phyloP scores from a whole-genome alignment of 306 rosid species.

The Heteromeles arbutifolia region DNA sequence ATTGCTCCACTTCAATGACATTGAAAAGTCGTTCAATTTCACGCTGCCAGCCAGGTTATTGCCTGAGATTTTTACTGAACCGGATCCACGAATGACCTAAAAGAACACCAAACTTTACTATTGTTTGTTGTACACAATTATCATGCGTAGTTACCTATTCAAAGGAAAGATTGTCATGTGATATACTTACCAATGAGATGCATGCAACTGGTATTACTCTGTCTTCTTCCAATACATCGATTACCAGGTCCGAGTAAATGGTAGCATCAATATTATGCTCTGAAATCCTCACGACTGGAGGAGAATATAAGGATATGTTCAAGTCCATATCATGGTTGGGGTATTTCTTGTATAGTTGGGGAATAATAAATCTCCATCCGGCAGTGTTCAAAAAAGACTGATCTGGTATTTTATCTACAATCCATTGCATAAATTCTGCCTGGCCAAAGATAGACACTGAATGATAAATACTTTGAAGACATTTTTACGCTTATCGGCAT shows the following conservation, averaged over 20 bases:
- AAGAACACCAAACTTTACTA: neutral
- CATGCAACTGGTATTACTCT: slow-evolving; percentile 73
- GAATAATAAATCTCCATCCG: slow-evolving; percentile 88
- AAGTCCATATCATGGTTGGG: slow-evolving; percentile 77
- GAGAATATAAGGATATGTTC: slow-evolving; percentile 69
- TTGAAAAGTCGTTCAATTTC: slow-evolving; percentile 50
- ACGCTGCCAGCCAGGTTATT: slow-evolving; percentile 67
- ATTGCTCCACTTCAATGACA: slow-evolving; percentile 84
- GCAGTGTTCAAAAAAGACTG: slow-evolving; percentile 79
- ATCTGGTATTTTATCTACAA: slow-evolving; percentile 76
- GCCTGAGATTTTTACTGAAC: slow-evolving; percentile 50
- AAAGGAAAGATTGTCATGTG: neutral
- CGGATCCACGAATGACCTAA: slow-evolving; percentile 60
- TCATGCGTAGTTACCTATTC: neutral
- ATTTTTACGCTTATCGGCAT: neutral
- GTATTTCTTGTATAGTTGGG: slow-evolving; percentile 84
- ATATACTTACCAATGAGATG: slow-evolving; percentile 66
- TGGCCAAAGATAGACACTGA: slow-evolving; percentile 26
- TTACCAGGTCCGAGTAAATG: slow-evolving; percentile 48
- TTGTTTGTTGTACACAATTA: neutral
- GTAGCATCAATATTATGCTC: slow-evolving; percentile 41
- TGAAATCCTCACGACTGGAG: slow-evolving; percentile 61
- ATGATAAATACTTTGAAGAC: neutral
- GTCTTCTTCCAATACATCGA: slow-evolving; percentile 55
- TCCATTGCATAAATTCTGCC: slow-evolving; percentile 94